Evolutionary conservation across 306 rosid genomes (phyloP), one percentile per base, ranked within the genome.

Genomic region (Ochetophila trinervis): DNA sequence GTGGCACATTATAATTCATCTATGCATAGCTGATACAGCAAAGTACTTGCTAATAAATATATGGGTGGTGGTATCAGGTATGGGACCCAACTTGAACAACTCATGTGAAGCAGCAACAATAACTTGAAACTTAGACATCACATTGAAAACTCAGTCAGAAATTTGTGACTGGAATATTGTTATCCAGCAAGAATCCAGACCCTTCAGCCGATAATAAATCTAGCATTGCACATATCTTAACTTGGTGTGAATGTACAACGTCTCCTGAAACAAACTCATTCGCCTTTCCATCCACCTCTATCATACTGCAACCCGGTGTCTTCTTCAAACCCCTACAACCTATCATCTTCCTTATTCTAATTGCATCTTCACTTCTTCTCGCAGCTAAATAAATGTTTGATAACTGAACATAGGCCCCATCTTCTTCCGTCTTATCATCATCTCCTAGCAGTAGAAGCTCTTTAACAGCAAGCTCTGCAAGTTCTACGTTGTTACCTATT

Each of bases 331-430:
- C 71, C 24, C 54, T 44, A 36, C 72, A 73, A 57, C 76, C 81
- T 20, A 72, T 75, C 74, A 78, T 68, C 65, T 60, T 75, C 18
- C 83, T 30, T 34, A 78, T 69, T 65, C 74, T 71, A 61, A 74
- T 11, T 36, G 81, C 83, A 57, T 82, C 83, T 64, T 75, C 71
- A 53, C 66, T 58, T 61, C 79, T n/a, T n/a, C n/a, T n/a, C n/a
- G 68, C 79, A 54, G 70, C 73, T 66, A 82, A 65, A 72, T 78
- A 82, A 34, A 82, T 75, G 73, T 82, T 76, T 10, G 81, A 78
- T 19, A 75, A 68, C 66, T 78, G 86, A 54, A 78, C 83, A 57
- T 78, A 82, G 40, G 70, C 81, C 21, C 70, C 76, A 18, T 63
- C 75, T 66, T 78, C 75, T 58, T 75, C 77, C n/a, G 56, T 60